A percentile compares a stretch with the other conserved stretches of the same genome.
These are phyloP conservation scores for Tetrahymena borealis DNA, from an alignment of 73 alveolate genomes.

Conservation along the genomic window DNA sequence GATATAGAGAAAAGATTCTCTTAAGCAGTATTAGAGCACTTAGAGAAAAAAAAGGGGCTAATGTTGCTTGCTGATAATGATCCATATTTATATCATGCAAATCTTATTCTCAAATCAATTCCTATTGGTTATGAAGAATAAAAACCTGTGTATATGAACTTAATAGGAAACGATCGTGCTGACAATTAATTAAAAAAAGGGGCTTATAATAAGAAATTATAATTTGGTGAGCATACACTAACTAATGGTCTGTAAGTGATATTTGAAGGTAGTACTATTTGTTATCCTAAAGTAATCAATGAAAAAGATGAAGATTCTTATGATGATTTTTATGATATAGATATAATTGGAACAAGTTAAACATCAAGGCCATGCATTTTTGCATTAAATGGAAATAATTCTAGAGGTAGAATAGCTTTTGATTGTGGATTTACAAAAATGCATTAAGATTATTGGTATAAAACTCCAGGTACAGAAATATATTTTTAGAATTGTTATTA, in stretches of 20 bases:
- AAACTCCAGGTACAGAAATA: too few relatives aligned
- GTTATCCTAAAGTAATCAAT: background rate
- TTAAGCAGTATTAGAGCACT: background rate
- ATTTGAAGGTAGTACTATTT: background rate
- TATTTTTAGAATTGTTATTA: too few relatives aligned
- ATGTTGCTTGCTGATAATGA: background rate
- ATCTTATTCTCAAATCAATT: background rate
- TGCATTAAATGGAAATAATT: too few relatives aligned
- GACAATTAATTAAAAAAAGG: background rate
- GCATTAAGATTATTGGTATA: too few relatives aligned
- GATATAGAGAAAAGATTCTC: background rate
- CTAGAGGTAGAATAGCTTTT: too few relatives aligned
- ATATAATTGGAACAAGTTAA: too few relatives aligned
- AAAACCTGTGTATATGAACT: background rate
- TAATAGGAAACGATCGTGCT: background rate
- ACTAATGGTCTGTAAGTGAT: background rate
- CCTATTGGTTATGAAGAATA: background rate
- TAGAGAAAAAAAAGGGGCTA: background rate
- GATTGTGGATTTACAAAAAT: too few relatives aligned
- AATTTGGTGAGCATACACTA: background rate
- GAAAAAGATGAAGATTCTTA: too few relatives aligned
- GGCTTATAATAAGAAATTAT: background rate
- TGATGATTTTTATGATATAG: too few relatives aligned
- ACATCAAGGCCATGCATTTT: too few relatives aligned
- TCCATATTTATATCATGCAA: background rate